Base-by-base conservation (phyloP, 495 filamentous ascomycete genomes). In the Copromyces sp. region DNA sequence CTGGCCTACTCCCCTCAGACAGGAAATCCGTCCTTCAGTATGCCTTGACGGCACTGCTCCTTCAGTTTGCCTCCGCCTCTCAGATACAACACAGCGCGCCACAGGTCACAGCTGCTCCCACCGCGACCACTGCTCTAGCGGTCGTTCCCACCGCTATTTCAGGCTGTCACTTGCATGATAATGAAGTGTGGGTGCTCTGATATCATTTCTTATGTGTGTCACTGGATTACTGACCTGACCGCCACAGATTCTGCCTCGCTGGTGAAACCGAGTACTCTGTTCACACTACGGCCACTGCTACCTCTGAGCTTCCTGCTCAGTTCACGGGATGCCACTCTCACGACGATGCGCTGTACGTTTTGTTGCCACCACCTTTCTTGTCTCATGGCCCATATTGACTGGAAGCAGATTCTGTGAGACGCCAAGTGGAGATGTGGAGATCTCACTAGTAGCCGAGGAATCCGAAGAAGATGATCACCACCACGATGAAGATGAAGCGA, bases 371-470 rank as follows among this genome's bases (percentile, higher is more conserved):
- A 20, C 20, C 8, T 59, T 29, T 29, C 9, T 20, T 38, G 4
- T 8, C 5, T 17, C 3, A 14, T 17, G 29, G 29, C 53, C 29
- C 14, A 65, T 9, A 65, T 24, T 75, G n/a, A 77, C 44, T 32
- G 3, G 17, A 59, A 68, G 45, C 44, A 80, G 69, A 35, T 73
- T 71, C 79, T 90, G 87, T 72, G 32, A 85, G 20, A 82, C 80
- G 3, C 77, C 80, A 11, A 76, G 84, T 47, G 87, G 86, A n/a
- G 81, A 84, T 11, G 74, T 78, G 1, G 71, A 69, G 7, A 68
- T 75, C 14, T 68, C 70, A 17, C 42, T 73, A 20, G 73, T 59
- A n/a, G 41, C 53, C 2, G 70, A 70, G 12, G 73, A 75, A 9
- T 44, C 59, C 12, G 78, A 78, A 69, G 78, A 82, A 70, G 80